phyloP scores from a whole-genome alignment of 2,329 filamentous ascomycete genomes.

The Xylaria hypoxylon region DNA sequence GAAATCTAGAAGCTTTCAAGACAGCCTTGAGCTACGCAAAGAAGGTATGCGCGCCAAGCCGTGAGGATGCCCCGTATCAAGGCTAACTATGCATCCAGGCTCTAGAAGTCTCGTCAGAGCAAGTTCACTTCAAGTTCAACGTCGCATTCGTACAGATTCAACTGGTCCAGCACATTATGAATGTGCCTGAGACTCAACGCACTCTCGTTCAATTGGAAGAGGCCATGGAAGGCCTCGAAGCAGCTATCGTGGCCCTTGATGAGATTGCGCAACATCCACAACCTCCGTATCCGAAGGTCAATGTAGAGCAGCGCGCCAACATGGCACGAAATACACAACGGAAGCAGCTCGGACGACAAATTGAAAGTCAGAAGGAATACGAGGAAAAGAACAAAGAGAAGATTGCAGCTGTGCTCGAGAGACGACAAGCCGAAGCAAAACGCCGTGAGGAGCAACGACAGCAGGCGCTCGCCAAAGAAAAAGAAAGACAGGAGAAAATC shows the following conservation, averaged over 20 bases:
- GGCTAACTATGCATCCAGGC: conserved; percentile 63
- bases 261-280: conserved; percentile 71
- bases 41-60: conserved; percentile 60
- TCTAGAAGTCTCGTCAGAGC: conserved; percentile 80
- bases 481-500: conserved; percentile 82
- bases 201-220: conserved; percentile 83
- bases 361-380: conserved; percentile 87
- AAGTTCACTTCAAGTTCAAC: conserved; percentile 95
- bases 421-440: conserved; percentile 82
- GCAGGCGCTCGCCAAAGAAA: conserved; percentile 74
- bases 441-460: conserved; percentile 81
- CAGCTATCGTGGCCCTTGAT: conserved; percentile 80
- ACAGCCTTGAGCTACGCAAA: conserved; percentile 71
- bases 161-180: conserved; percentile 83
- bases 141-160: conserved; percentile 98
- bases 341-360: conserved; percentile 87
- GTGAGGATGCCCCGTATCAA: background rate
- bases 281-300: conserved; percentile 88
- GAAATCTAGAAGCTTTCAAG: conserved; percentile 67
- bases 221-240: conserved; percentile 82
- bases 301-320: conserved; percentile 94
- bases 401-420: conserved; percentile 81
- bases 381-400: conserved; percentile 93
- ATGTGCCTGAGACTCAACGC: conserved; percentile 79
- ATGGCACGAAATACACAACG: conserved; percentile 97